Base-by-base conservation (phyloP, 768 basidiomycete genomes). In the Pholiota microspora region DNA sequence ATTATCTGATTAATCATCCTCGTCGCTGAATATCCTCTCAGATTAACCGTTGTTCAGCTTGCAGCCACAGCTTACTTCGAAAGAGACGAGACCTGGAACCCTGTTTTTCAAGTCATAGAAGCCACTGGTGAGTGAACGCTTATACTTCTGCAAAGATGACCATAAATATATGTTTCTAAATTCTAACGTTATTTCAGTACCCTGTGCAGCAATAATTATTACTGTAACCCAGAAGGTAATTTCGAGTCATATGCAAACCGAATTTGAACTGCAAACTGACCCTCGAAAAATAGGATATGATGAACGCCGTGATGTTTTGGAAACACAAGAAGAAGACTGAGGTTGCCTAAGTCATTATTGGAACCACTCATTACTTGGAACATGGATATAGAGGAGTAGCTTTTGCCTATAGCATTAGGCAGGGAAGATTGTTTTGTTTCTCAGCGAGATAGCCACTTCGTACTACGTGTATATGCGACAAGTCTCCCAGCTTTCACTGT, bases 401-500 rank as follows among this genome's bases (percentile, higher is more conserved):
- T 6, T 31, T 31, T 12, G 29, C 12, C 12, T 31, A 6, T 31
- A 12, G n/a, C n/a, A 31, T 31, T 31, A 12, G 7, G 7, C 6
- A 31, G 29, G 29, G 29, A 31, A 6, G 23, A 23, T 9, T 7
- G 23, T 9, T 23, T 23, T 21, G 23, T 42, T 15, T n/a, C n/a
- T n/a, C n/a, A 49, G 13, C 13, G 35, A 12, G 21, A 21, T 13
- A 76, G 59, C 77, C 76, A 79, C 25, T 56, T 61, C 35, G 64
- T 58, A 25, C 70, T 69, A 13, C 60, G 63, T 51, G 75, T 69
- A 42, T 62, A 66, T 27, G 80, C 73, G 48, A 82, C 77, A 9
- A 82, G 64, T 28, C 57, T 62, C 13, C 80, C 80, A 27, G 62
- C 62, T 54, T 73, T 77, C 55, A 84, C 77, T 6, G 81, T 82